These are phyloP conservation scores for Sesbania bispinosa DNA, from an alignment of 306 rosid genomes.

Conservation along the genomic window DNA sequence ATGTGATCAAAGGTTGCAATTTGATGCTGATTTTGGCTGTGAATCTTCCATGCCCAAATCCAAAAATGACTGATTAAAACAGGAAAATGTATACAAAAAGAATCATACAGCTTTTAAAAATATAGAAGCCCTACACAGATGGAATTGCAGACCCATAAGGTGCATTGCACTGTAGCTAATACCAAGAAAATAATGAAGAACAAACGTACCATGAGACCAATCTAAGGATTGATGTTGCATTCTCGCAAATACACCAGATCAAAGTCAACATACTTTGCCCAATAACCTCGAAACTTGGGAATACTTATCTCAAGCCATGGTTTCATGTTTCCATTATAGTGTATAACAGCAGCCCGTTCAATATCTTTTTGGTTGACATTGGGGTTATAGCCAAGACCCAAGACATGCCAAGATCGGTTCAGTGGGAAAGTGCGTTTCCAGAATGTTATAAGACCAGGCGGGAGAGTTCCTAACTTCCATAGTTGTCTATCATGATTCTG, in stretches of 20 bases:
- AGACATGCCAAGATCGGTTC: conserved; percentile 72
- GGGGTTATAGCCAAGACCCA: conserved; percentile 91
- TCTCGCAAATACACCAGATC: conserved; percentile 65
- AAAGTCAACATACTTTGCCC: conserved; percentile 69
- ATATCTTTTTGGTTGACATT: conserved; percentile 54
- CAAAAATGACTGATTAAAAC: background rate
- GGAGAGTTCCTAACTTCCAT: conserved; percentile 96
- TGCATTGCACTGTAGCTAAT: conserved; percentile 25
- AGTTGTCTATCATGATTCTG: conserved; percentile 90
- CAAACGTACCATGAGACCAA: conserved; percentile 23
- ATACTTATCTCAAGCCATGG: conserved; percentile 97
- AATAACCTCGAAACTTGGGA: conserved; percentile 69
- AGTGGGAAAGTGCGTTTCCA: conserved; percentile 75
- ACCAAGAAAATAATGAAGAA: conserved; percentile 21
- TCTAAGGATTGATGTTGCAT: conserved; percentile 83
- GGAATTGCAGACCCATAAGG: conserved; percentile 24
- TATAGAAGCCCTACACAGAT: conserved; percentile 35
- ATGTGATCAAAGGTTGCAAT: conserved; percentile 16
- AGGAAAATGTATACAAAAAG: conserved; percentile 42
- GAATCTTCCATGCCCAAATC: conserved; percentile 22
- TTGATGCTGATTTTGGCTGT: conserved; percentile 1
- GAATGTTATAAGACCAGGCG: conserved; percentile 94
- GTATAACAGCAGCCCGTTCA: conserved; percentile 79
- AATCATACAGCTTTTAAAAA: conserved; percentile 34
- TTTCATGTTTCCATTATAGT: conserved; percentile 92